phyloP scores from a whole-genome alignment of 495 filamentous ascomycete genomes.

The Penicillium chermesinum region DNA sequence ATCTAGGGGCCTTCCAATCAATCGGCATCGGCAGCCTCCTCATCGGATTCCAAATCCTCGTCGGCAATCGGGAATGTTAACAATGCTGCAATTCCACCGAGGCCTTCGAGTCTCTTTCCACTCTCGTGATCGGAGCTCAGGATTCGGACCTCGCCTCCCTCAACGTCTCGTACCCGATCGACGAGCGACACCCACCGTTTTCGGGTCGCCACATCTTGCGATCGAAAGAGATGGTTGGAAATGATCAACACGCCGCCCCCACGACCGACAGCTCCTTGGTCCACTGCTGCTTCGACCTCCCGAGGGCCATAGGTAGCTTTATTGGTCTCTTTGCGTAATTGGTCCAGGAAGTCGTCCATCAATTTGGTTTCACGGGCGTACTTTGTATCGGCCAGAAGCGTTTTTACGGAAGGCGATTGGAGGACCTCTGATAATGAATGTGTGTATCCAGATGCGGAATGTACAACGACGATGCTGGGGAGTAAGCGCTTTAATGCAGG shows the following conservation, averaged over 20 bases:
- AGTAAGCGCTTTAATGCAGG: conserved; percentile 60
- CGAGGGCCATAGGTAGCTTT: conserved; percentile 85
- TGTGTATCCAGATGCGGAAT: conserved; percentile 77
- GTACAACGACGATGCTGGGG: conserved; percentile 68
- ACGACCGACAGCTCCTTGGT: conserved; percentile 80
- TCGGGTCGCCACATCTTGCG: conserved; percentile 71
- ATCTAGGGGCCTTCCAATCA: conserved; percentile 9
- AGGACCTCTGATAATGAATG: conserved; percentile 84
- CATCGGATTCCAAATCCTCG: conserved; percentile 43
- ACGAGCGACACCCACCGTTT: conserved; percentile 81
- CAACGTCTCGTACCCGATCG: conserved; percentile 77
- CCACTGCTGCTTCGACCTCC: conserved; percentile 81
- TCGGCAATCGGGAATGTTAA: conserved; percentile 81
- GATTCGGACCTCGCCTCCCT: conserved; percentile 82
- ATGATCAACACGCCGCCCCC: conserved; percentile 82
- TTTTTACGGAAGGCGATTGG: conserved; percentile 67
- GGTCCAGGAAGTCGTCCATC: conserved; percentile 80
- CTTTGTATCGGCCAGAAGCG: conserved; percentile 74
- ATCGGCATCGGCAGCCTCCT: conserved; percentile 12
- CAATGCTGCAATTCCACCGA: conserved; percentile 87
- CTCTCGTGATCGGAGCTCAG: conserved; percentile 94
- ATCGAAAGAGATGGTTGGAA: conserved; percentile 79
- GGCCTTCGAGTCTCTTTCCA: conserved; percentile 73
- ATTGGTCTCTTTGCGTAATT: conserved; percentile 79
- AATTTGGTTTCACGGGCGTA: conserved; percentile 77